Evolutionary conservation across 306 rosid species (phyloP).

Genomic region (Vachellia collinsii): DNA sequence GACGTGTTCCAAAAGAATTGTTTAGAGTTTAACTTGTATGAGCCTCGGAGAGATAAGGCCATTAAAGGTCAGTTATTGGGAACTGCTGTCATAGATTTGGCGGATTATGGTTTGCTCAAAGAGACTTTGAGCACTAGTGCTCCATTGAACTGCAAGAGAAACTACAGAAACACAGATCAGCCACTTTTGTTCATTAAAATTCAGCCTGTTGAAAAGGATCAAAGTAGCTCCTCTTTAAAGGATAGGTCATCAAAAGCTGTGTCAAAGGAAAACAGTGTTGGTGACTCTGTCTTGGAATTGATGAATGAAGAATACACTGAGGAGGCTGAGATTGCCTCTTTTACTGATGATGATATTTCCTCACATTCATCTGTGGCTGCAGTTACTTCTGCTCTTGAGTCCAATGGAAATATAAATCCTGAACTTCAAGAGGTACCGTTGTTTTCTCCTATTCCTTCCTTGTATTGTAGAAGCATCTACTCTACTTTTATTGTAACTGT

Average conservation of each 20-base stretch:
- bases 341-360: slow-evolving; percentile 78
- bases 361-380: slow-evolving; percentile 66
- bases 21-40: slow-evolving; percentile 68
- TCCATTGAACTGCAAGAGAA: slow-evolving; percentile 76
- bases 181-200: slow-evolving; percentile 61
- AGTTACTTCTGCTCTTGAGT: slow-evolving; percentile 39
- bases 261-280: slow-evolving; percentile 53
- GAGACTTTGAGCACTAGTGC: slow-evolving; percentile 45
- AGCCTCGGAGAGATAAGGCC: slow-evolving; percentile 70
- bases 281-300: slow-evolving; percentile 66
- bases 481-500: neutral
- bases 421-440: slow-evolving; percentile 56
- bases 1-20: slow-evolving; percentile 72
- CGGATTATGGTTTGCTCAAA: slow-evolving; percentile 66
- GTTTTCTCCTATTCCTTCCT: slow-evolving; percentile 9
- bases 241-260: slow-evolving; percentile 50
- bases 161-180: slow-evolving; percentile 68
- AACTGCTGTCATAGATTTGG: slow-evolving; percentile 61
- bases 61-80: slow-evolving; percentile 77
- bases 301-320: slow-evolving; percentile 70
- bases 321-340: slow-evolving; percentile 69
- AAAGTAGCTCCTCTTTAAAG: slow-evolving; percentile 40
- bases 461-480: slow-evolving; percentile 8
- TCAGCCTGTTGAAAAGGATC: slow-evolving; percentile 57
- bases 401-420: slow-evolving; percentile 38